phyloP scores from a whole-genome alignment of 305 asterid species.

The Fraxinus velutina region DNA sequence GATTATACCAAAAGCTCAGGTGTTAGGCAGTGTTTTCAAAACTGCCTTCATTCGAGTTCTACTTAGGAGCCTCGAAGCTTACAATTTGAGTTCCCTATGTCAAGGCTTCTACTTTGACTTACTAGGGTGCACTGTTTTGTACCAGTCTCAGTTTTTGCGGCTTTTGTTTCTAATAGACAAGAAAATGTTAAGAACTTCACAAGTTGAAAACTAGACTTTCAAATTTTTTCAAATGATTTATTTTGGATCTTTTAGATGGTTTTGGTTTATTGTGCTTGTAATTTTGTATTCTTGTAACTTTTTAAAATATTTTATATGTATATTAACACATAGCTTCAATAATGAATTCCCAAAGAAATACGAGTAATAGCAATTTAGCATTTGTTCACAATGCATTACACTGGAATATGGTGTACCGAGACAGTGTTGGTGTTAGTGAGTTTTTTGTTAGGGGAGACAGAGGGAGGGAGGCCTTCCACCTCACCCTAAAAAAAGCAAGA shows the following conservation, averaged over 20 bases:
- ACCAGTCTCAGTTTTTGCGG: background rate
- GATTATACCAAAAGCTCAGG: background rate
- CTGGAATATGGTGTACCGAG: background rate
- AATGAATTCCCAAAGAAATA: background rate
- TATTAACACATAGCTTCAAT: background rate
- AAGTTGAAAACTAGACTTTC: background rate
- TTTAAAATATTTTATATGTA: background rate
- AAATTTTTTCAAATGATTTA: background rate
- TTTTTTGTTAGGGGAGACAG: background rate
- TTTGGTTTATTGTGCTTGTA: background rate
- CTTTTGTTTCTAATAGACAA: background rate
- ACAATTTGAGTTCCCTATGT: background rate
- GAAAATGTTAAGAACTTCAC: background rate
- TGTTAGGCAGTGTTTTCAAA: background rate
- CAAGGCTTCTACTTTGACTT: background rate
- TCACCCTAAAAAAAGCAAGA: background rate
- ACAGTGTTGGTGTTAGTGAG: background rate
- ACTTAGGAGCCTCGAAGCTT: background rate
- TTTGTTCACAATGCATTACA: background rate
- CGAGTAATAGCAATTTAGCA: background rate
- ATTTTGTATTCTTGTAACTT: background rate
- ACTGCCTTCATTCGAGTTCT: background rate
- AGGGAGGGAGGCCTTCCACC: background rate
- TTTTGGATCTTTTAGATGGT: background rate
- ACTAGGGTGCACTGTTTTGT: background rate